Evolutionary conservation across 129 eudicot species (phyloP).

Genomic region (Arctium lappa): DNA sequence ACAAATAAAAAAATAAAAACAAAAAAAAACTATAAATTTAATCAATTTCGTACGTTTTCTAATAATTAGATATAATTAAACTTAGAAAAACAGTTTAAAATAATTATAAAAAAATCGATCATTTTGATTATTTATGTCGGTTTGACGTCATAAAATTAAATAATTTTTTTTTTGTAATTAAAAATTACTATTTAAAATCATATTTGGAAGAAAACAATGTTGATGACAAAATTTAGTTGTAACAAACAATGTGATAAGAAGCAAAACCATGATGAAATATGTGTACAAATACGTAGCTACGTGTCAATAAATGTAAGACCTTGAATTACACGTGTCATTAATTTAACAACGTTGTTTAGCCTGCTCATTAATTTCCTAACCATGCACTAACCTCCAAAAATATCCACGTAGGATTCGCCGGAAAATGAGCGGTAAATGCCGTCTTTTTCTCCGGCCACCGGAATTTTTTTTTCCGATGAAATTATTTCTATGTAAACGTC

Average conservation of each 20-base stretch:
- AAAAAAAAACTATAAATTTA: neutral
- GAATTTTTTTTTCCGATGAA: neutral
- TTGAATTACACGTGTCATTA: slow-evolving; percentile 36
- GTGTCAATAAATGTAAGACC: slow-evolving; percentile 27
- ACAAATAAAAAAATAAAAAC: too few species aligned
- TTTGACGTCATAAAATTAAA: too few species aligned
- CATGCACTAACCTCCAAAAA: slow-evolving; percentile 32
- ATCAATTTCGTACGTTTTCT: neutral
- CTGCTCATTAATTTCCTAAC: slow-evolving; percentile 4
- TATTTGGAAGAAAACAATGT: neutral
- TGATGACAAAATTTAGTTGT: slow-evolving; percentile 32
- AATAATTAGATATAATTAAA: too few species aligned
- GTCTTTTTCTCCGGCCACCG: neutral
- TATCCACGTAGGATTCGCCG: slow-evolving; percentile 20
- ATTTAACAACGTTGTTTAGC: slow-evolving; percentile 15
- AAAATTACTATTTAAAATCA: neutral
- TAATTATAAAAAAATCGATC: too few species aligned
- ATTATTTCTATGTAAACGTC: neutral
- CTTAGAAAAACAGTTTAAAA: too few species aligned
- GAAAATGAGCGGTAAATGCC: slow-evolving; percentile 1
- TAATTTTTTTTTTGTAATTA: neutral
- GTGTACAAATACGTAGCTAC: slow-evolving; percentile 33
- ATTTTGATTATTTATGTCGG: too few species aligned
- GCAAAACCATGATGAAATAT: slow-evolving; percentile 25
- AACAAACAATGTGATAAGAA: slow-evolving; percentile 35